phyloP scores from a whole-genome alignment of 2,329 filamentous ascomycete species.

The Truncatella angustata region DNA sequence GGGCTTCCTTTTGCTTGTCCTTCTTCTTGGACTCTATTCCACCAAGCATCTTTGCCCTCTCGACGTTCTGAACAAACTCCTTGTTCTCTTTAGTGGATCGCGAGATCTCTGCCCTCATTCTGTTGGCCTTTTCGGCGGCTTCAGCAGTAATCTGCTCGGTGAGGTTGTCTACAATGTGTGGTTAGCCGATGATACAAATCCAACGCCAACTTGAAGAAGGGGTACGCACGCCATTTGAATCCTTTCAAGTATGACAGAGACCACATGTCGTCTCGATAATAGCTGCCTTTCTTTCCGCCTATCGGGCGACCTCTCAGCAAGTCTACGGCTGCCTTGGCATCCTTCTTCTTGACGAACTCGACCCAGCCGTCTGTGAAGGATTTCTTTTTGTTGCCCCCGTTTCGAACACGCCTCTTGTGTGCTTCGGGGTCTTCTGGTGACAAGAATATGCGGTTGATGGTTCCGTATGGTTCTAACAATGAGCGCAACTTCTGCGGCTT shows the following conservation, averaged over 20 bases:
- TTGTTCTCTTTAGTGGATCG: constrained; percentile 77
- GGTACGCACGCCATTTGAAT: constrained; percentile 67
- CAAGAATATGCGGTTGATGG: constrained; percentile 64
- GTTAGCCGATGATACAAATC: constrained; percentile 18
- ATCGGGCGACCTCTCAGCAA: constrained; percentile 75
- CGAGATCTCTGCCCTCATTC: constrained; percentile 75
- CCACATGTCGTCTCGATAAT: constrained; percentile 86
- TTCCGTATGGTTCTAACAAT: constrained; percentile 72
- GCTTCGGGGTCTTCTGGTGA: constrained; percentile 70
- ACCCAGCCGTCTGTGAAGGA: constrained; percentile 86
- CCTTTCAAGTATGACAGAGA: constrained; percentile 77
- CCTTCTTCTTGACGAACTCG: constrained; percentile 73
- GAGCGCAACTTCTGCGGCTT: constrained; percentile 75
- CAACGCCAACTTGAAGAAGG: constrained; percentile 12
- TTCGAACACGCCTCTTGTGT: constrained; percentile 64
- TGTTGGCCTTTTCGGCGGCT: constrained; percentile 73
- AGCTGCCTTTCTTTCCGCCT: constrained; percentile 79
- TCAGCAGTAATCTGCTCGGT: constrained; percentile 79
- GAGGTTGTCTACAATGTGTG: constrained; percentile 39
- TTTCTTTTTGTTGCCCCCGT: constrained; percentile 80
- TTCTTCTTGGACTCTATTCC: constrained; percentile 64
- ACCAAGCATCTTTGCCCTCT: constrained; percentile 76
- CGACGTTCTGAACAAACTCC: constrained; percentile 75
- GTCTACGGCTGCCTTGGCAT: constrained; percentile 75
- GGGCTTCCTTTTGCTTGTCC: constrained; percentile 23